phyloP scores from a whole-genome alignment of 257 asterid genomes.

The Nicotiana paniculata region DNA sequence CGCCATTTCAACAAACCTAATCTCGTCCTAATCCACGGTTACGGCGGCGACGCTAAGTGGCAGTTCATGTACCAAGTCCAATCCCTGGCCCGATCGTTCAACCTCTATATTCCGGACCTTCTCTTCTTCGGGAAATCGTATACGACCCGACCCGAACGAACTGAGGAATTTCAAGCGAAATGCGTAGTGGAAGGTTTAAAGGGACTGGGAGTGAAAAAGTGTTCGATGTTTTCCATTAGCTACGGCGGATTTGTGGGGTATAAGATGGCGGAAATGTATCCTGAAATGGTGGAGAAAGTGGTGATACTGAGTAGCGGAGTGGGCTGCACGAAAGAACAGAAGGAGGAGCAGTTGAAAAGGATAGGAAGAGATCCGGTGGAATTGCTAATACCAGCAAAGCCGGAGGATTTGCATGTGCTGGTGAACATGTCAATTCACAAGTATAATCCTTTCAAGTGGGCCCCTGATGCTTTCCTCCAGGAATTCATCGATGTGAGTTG shows the following conservation, averaged over 20 bases:
- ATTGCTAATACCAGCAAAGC: conserved; percentile 41
- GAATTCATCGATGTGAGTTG: conserved; percentile 46
- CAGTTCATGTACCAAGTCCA: conserved; percentile 45
- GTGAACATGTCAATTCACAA: conserved; percentile 38
- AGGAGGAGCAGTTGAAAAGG: conserved; percentile 33
- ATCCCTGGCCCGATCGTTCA: conserved; percentile 33
- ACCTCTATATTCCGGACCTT: conserved; percentile 59
- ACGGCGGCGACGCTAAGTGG: conserved; percentile 58
- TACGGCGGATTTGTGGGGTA: conserved; percentile 63
- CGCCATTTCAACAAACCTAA: conserved; percentile 48
- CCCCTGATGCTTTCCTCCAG: conserved; percentile 40
- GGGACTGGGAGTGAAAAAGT: conserved; percentile 45
- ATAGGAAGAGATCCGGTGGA: conserved; percentile 39
- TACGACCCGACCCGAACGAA: conserved; percentile 34
- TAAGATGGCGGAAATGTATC: conserved; percentile 47
- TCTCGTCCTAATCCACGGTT: conserved; percentile 56
- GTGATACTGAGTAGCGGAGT: conserved; percentile 68
- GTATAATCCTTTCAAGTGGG: conserved; percentile 34
- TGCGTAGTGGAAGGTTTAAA: conserved; percentile 46
- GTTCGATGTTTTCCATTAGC: conserved; percentile 54
- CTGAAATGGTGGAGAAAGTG: conserved; percentile 52
- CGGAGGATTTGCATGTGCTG: conserved; percentile 41
- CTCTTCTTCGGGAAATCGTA: conserved; percentile 57
- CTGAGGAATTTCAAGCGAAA: conserved; percentile 50
- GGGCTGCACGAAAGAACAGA: conserved; percentile 38